A percentile compares a stretch with the other conserved stretches of the same genome.
phyloP scores from a whole-genome alignment of 192 early-diverging fungal species.

The Backusella westeae region DNA sequence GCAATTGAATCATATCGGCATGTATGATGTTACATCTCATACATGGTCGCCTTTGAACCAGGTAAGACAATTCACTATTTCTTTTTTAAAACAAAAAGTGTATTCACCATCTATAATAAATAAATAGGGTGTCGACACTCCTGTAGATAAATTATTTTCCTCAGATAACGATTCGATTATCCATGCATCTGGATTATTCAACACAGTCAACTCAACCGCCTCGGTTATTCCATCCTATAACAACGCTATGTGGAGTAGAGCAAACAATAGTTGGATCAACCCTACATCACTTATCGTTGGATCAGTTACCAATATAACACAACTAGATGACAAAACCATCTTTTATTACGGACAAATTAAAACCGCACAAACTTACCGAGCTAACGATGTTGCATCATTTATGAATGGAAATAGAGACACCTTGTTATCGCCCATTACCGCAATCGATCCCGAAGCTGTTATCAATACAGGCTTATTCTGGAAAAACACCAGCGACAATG shows the following conservation, averaged over 20 bases:
- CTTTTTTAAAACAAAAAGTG: no score
- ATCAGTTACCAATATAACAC: background rate
- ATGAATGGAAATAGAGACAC: background rate
- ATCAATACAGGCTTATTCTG: conserved; percentile 57
- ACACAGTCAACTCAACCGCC: background rate
- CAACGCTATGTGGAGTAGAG: background rate
- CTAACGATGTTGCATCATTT: conserved; percentile 6
- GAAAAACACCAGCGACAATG: conserved; percentile 37
- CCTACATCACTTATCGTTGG: background rate
- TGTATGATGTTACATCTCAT: background rate
- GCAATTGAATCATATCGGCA: background rate
- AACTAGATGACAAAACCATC: background rate
- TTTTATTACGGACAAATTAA: conserved; percentile 26
- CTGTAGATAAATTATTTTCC: conserved; percentile 1
- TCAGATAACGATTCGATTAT: background rate
- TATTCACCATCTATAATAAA: background rate
- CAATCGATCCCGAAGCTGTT: conserved; percentile 14
- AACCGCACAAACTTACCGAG: conserved; percentile 13
- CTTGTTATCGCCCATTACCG: background rate
- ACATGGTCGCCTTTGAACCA: background rate
- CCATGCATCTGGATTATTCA: background rate
- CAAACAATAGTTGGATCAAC: background rate
- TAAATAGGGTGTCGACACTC: conserved; percentile 17
- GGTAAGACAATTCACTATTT: background rate
- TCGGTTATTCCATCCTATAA: background rate